phyloP scores from a whole-genome alignment of 1,284 basidiomycete species.

The Boletellus sp. region DNA sequence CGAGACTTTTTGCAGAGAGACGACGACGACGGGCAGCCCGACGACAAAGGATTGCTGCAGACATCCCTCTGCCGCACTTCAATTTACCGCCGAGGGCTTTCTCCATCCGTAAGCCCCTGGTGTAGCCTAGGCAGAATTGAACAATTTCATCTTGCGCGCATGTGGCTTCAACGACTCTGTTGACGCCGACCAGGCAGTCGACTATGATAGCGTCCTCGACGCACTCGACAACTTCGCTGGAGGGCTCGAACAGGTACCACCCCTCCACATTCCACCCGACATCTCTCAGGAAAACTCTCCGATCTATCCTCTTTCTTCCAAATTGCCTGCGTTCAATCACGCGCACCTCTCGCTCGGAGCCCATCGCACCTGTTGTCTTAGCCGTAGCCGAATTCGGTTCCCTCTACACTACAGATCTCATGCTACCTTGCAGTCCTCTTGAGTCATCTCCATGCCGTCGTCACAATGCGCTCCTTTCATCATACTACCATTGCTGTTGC shows the following conservation, averaged over 20 bases:
- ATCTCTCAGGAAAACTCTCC: conserved; percentile 58
- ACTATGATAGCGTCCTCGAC: conserved; percentile 81
- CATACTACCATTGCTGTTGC: conserved; percentile 92
- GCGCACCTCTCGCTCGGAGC: conserved; percentile 75
- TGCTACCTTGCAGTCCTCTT: conserved; percentile 79
- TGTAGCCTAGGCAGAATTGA: too few species aligned
- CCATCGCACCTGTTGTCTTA: too few species aligned
- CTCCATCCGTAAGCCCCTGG: too few species aligned
- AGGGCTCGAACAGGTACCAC: conserved; percentile 68
- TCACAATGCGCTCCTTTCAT: conserved; percentile 91
- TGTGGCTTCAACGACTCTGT: conserved; percentile 50
- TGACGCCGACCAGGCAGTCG: conserved; percentile 77
- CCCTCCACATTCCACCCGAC: not conserved
- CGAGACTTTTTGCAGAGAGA: too few species aligned
- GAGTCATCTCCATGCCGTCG: conserved; percentile 91
- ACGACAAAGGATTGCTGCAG: too few species aligned
- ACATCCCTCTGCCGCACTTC: too few species aligned
- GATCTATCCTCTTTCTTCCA: conserved; percentile 80
- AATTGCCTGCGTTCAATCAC: conserved; percentile 77
- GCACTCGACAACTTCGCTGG: conserved; percentile 83
- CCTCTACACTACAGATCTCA: conserved; percentile 74
- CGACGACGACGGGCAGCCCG: too few species aligned
- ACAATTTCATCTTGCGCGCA: not conserved
- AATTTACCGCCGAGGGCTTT: too few species aligned
- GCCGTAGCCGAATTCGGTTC: conserved; percentile 77